Conservation (phyloP, 257 asterid species). For the Schizonepeta tenuifolia region DNA sequence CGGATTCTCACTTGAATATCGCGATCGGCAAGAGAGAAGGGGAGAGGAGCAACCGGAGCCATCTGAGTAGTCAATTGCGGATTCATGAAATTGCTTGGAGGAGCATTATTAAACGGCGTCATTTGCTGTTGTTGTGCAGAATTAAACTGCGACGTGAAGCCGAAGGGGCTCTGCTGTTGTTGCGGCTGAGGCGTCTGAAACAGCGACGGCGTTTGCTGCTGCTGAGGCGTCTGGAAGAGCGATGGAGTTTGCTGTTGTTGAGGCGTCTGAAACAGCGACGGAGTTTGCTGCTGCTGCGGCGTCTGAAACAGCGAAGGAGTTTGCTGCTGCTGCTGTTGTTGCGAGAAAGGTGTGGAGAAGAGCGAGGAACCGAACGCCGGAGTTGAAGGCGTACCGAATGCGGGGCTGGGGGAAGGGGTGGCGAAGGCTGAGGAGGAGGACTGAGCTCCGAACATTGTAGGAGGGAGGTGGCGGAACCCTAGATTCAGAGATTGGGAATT, state of each 20-base stretch:
- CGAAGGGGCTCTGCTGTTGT: constrained; percentile 58
- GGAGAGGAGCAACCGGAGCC: constrained; percentile 98
- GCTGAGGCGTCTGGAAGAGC: constrained; percentile 46
- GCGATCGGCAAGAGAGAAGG: constrained; percentile 91
- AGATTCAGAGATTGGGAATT: constrained; percentile 38
- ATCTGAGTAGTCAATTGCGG: constrained; percentile 93
- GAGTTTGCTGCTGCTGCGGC: constrained; percentile 61
- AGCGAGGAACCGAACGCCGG: constrained; percentile 68
- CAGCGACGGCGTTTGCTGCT: constrained; percentile 35
- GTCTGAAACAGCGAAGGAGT: constrained; percentile 61
- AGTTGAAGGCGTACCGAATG: constrained; percentile 66
- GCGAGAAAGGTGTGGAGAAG: constrained; percentile 77
- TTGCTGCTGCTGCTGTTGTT: constrained; percentile 59
- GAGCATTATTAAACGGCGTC: constrained; percentile 50
- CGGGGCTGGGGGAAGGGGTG: constrained; percentile 64
- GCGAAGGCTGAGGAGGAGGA: constrained; percentile 62
- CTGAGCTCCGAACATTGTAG: constrained; percentile 64
- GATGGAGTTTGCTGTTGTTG: constrained; percentile 52
- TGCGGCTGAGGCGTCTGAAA: constrained; percentile 71
- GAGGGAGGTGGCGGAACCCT: constrained; percentile 47
- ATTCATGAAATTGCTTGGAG: constrained; percentile 55
- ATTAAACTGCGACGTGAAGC: constrained; percentile 59
- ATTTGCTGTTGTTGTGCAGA: constrained; percentile 53
- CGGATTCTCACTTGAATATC: constrained; percentile 67
- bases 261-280: constrained; percentile 66